phyloP scores from a whole-genome alignment of 2,329 filamentous ascomycete species.

The Thielaviopsis punctulata region DNA sequence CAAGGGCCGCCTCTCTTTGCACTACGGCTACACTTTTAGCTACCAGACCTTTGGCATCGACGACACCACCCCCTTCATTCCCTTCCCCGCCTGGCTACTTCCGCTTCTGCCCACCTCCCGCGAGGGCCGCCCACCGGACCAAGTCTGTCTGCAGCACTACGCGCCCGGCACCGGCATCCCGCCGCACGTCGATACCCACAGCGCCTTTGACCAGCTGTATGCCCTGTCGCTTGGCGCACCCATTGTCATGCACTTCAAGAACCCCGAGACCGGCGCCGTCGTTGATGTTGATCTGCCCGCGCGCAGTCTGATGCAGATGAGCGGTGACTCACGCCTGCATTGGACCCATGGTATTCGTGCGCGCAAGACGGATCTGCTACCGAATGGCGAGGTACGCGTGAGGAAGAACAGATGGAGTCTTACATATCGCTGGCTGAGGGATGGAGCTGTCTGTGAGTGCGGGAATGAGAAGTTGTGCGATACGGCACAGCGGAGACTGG shows the following conservation, averaged over 20 bases:
- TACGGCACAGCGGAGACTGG: constrained; percentile 28
- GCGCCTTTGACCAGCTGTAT: constrained; percentile 27
- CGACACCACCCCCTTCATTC: constrained; percentile 28
- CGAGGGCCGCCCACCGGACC: constrained; percentile 31
- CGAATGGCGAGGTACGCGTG: constrained; percentile 27
- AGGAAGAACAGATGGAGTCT: constrained; percentile 34
- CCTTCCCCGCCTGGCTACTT: constrained; percentile 33
- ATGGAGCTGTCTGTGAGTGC: constrained; percentile 30
- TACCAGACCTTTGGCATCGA: constrained; percentile 41
- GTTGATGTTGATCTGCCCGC: constrained; percentile 29
- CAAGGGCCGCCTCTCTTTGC: constrained; percentile 26
- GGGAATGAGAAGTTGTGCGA: constrained; percentile 33
- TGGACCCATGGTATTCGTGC: constrained; percentile 39
- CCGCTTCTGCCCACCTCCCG: constrained; percentile 27
- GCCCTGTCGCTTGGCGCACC: constrained; percentile 26
- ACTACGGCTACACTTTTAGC: constrained; percentile 40
- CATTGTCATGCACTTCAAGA: constrained; percentile 27
- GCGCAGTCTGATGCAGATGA: constrained; percentile 34
- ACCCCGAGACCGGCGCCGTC: constrained; percentile 16
- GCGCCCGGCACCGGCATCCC: constrained; percentile 42
- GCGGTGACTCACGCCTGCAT: constrained; percentile 31
- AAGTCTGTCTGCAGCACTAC: constrained; percentile 44
- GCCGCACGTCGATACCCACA: constrained; percentile 42
- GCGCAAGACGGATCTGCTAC: constrained; percentile 31
- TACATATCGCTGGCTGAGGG: constrained; percentile 35